Percentiles rank a stretch among this genome's conserved stretches.
These are phyloP conservation scores for Pseudogymnoascus sp. DNA, from an alignment of 2,329 filamentous ascomycete species.

Conservation along the genomic window DNA sequence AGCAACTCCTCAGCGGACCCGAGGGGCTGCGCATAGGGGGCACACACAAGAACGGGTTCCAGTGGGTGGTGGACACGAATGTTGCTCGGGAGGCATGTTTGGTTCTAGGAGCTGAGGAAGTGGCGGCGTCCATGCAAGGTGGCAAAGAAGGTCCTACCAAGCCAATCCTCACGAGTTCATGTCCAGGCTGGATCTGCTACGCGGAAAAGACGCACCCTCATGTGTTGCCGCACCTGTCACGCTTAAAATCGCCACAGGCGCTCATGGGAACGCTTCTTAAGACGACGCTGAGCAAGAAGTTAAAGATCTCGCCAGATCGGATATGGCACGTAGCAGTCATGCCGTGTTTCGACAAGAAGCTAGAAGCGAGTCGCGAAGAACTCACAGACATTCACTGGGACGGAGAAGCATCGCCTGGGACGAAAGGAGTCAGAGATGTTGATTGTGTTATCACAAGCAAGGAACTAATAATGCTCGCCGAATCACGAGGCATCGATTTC, in stretches of 20 bases:
- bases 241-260: slow-evolving; percentile 89
- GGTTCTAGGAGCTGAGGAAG: slow-evolving; percentile 70
- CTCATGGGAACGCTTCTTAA: slow-evolving; percentile 86
- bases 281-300: slow-evolving; percentile 64
- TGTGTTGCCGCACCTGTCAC: slow-evolving; percentile 81
- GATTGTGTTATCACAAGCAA: slow-evolving; percentile 98
- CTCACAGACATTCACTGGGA: slow-evolving; percentile 75
- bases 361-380: slow-evolving; percentile 90
- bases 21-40: slow-evolving; percentile 63
- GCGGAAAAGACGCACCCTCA: slow-evolving; percentile 97
- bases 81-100: slow-evolving; percentile 72
- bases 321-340: slow-evolving; percentile 96
- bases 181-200: slow-evolving; percentile 97
- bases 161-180: slow-evolving; percentile 78
- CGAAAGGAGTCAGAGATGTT: slow-evolving; percentile 67
- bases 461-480: slow-evolving; percentile 83
- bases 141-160: slow-evolving; percentile 27
- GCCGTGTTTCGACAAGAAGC: slow-evolving; percentile 99
- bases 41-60: slow-evolving; percentile 65
- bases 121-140: slow-evolving; percentile 36
- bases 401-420: slow-evolving; percentile 37
- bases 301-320: slow-evolving; percentile 64
- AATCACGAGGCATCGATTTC: slow-evolving; percentile 71
- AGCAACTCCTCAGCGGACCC: slow-evolving; percentile 66
- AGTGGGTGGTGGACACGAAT: slow-evolving; percentile 88